Evolutionary conservation across 441 rosid species (phyloP).

Genomic region (Mallotus japonicus): DNA sequence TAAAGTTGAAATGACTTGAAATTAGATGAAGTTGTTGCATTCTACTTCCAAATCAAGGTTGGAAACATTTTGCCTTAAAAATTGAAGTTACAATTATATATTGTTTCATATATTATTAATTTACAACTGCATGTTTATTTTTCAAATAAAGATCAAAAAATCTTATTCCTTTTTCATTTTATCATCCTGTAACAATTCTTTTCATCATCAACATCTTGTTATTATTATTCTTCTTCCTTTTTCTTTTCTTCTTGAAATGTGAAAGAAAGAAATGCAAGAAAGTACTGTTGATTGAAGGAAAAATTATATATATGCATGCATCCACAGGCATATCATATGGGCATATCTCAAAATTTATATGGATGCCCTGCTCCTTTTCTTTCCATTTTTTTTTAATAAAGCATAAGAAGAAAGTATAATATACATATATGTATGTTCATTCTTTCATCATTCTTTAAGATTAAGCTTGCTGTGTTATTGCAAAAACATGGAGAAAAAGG

Average conservation of each 20-base stretch:
- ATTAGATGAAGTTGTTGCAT: background rate
- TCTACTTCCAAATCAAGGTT: background rate
- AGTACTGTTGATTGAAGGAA: too few species aligned
- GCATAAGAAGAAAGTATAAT: background rate
- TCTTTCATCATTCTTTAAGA: constrained; percentile 4
- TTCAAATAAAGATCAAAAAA: too few species aligned
- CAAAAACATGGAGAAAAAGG: background rate
- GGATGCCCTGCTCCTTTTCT: background rate
- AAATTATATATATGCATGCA: too few species aligned
- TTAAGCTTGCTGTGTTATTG: constrained; percentile 2
- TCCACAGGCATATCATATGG: too few species aligned
- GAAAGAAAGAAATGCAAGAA: background rate
- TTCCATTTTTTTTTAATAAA: background rate
- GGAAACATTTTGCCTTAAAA: too few species aligned
- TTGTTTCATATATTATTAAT: too few species aligned
- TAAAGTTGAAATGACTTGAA: background rate
- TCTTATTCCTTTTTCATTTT: too few species aligned
- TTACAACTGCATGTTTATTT: too few species aligned
- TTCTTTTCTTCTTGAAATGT: background rate
- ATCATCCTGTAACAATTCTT: background rate
- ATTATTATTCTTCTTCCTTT: background rate
- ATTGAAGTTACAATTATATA: too few species aligned
- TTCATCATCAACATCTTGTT: background rate
- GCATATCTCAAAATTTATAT: too few species aligned
- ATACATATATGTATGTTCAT: background rate